Evolutionary conservation across 2,329 filamentous ascomycete genomes (phyloP).

Genomic region (Epichloe gansuensis): DNA sequence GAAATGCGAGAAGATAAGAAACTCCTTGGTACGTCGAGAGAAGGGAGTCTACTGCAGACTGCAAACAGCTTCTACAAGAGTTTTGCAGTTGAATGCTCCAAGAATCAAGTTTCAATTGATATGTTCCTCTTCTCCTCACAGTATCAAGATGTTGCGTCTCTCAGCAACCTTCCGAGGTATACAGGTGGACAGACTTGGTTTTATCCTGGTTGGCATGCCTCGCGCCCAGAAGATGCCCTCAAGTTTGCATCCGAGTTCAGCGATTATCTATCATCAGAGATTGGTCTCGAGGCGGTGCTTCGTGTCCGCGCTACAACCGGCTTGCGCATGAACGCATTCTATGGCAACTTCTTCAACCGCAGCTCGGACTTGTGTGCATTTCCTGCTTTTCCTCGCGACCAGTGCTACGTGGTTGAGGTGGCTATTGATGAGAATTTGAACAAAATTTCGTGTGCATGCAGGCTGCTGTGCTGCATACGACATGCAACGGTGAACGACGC

Average conservation of each 20-base stretch:
- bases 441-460: slow-evolving; percentile 89
- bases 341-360: slow-evolving; percentile 98
- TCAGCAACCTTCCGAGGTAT: slow-evolving; percentile 91
- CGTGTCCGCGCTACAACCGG: slow-evolving; percentile 92
- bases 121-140: slow-evolving; percentile 96
- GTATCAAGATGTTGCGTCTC: slow-evolving; percentile 92
- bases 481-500: slow-evolving; percentile 89
- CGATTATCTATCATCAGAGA: slow-evolving; percentile 92
- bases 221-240: slow-evolving; percentile 85
- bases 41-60: slow-evolving; percentile 77
- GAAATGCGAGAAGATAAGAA: slow-evolving; percentile 97
- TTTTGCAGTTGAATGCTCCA: slow-evolving; percentile 96
- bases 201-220: slow-evolving; percentile 96
- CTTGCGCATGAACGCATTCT: slow-evolving; percentile 93
- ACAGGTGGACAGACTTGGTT: slow-evolving; percentile 98
- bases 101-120: slow-evolving; percentile 96
- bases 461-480: slow-evolving; percentile 90
- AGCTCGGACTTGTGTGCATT: slow-evolving; percentile 96
- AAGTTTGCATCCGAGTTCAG: slow-evolving; percentile 97
- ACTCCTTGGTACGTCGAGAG: slow-evolving; percentile 83
- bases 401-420: slow-evolving; percentile 95
- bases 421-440: slow-evolving; percentile 91
- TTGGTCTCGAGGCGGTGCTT: slow-evolving; percentile 89
- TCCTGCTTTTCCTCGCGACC: slow-evolving; percentile 92
- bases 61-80: slow-evolving; percentile 97